Evolutionary conservation across 108 stramenopile species (phyloP), one percentile per base, ranked within the genome.

Genomic region (Tribonema minus): DNA sequence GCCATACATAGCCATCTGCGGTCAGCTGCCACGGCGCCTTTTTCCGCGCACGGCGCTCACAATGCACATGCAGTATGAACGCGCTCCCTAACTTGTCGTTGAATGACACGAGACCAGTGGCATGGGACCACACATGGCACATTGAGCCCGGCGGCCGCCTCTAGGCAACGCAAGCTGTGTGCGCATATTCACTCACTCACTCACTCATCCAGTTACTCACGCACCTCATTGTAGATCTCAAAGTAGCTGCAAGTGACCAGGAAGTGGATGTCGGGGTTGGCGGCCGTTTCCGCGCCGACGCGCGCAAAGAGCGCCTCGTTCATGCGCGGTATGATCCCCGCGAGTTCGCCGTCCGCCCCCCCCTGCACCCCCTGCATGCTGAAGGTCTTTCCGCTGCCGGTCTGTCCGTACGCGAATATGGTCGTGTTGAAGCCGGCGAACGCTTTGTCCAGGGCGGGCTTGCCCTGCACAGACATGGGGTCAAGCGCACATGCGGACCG

Each of bases 161-260:
- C n/a, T n/a, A n/a, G n/a, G n/a, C n/a, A n/a, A n/a, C n/a, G n/a
- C n/a, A n/a, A n/a, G n/a, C n/a, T n/a, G n/a, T n/a, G n/a, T n/a
- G n/a, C n/a, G n/a, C n/a, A n/a, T n/a, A n/a, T n/a, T n/a, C n/a
- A n/a, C n/a, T n/a, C n/a, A n/a, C n/a, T n/a, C n/a, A n/a, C n/a
- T n/a, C n/a, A n/a, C n/a, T n/a, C n/a, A n/a, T n/a, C n/a, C n/a
- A n/a, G n/a, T n/a, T n/a, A n/a, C n/a, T n/a, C n/a, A n/a, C n/a
- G n/a, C 35, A 76, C 94, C 86, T 99, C 98, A 82, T 98, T 99
- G 88, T 99, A 99, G 64, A 98, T 96, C 77, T 99, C 98, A 64
- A 99, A 85, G 74, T 96, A 99, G 39, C 92, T 93, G 5, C 92
- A 92, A 32, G 95, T 88, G 1, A 97, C 88, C 5, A 94, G 72